These are phyloP conservation scores for Phytophthora multivora DNA, from an alignment of 352 stramenopile species.

Conservation along the genomic window DNA sequence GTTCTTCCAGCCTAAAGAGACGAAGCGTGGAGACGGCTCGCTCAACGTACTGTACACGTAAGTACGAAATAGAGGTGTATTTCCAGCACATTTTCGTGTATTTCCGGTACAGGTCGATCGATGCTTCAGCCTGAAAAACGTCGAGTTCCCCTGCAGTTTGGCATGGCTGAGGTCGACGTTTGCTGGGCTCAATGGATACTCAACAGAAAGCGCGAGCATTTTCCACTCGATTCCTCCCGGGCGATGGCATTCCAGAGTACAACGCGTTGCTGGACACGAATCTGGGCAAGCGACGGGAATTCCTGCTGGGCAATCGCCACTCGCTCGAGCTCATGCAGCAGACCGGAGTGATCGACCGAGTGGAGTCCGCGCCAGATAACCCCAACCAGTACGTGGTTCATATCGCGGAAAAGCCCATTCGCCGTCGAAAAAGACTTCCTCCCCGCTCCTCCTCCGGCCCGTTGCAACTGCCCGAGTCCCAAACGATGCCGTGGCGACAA, in stretches of 20 bases:
- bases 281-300: conserved; percentile 68
- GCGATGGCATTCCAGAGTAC: conserved; percentile 71
- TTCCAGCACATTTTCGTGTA: conserved; percentile 24
- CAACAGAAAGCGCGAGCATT: conserved; percentile 37
- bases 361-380: conserved; percentile 50
- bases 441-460: conserved; percentile 19
- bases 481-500: conserved; percentile 26
- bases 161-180: conserved; percentile 17
- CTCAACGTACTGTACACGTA: conserved; percentile 70
- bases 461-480: conserved; percentile 27
- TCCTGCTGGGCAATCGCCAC: conserved; percentile 63
- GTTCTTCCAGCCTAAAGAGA: conserved; percentile 28
- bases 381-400: conserved; percentile 79
- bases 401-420: conserved; percentile 53
- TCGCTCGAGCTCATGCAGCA: conserved; percentile 63
- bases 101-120: conserved; percentile 1
- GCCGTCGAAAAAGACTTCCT: conserved; percentile 47
- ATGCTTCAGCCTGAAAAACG: conserved; percentile 5
- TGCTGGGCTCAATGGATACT: conserved; percentile 21
- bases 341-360: conserved; percentile 62
- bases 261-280: conserved; percentile 71
- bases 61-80: conserved; percentile 39
- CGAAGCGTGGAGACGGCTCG: conserved; percentile 1
- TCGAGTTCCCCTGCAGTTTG: not conserved
- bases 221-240: conserved; percentile 68